Evolutionary conservation across 164 flowering plant species (phyloP).

Genomic region (Vitis rotundifolia): DNA sequence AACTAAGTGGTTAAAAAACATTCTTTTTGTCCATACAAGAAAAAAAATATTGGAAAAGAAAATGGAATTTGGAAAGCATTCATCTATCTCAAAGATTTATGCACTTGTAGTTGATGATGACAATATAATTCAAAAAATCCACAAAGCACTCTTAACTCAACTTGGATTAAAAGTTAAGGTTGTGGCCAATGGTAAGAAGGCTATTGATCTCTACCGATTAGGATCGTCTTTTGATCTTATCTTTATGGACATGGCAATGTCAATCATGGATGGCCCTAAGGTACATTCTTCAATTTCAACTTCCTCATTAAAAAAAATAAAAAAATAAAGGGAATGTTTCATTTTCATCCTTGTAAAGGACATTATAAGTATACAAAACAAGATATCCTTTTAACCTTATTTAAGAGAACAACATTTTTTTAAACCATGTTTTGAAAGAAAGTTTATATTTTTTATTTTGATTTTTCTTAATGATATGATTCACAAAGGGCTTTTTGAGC

Average conservation of each 20-base stretch:
- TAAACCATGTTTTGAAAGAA: too few species aligned
- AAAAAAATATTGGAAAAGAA: neutral
- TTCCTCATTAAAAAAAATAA: neutral
- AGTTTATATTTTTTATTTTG: too few species aligned
- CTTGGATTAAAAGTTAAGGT: slow-evolving; percentile 12
- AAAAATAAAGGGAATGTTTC: too few species aligned
- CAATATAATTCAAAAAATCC: slow-evolving; percentile 16
- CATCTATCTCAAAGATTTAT: neutral
- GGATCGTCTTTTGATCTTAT: slow-evolving; percentile 29
- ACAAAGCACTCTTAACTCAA: slow-evolving; percentile 16
- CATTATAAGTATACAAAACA: too few species aligned
- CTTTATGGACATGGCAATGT: slow-evolving; percentile 44
- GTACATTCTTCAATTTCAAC: slow-evolving; percentile 9
- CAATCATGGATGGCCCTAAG: slow-evolving; percentile 35
- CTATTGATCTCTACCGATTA: slow-evolving; percentile 14
- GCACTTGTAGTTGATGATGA: slow-evolving; percentile 33
- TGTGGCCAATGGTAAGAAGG: slow-evolving; percentile 34
- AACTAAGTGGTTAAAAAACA: too few species aligned
- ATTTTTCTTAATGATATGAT: too few species aligned
- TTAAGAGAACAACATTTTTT: too few species aligned
- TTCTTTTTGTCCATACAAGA: neutral
- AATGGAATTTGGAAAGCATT: neutral
- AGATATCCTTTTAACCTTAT: too few species aligned
- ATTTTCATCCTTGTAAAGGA: too few species aligned
- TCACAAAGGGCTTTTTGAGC: too few species aligned